Evolutionary conservation across 2,329 filamentous ascomycete species (phyloP), one percentile per base, ranked within the genome.

Genomic region (Periconia sp.): DNA sequence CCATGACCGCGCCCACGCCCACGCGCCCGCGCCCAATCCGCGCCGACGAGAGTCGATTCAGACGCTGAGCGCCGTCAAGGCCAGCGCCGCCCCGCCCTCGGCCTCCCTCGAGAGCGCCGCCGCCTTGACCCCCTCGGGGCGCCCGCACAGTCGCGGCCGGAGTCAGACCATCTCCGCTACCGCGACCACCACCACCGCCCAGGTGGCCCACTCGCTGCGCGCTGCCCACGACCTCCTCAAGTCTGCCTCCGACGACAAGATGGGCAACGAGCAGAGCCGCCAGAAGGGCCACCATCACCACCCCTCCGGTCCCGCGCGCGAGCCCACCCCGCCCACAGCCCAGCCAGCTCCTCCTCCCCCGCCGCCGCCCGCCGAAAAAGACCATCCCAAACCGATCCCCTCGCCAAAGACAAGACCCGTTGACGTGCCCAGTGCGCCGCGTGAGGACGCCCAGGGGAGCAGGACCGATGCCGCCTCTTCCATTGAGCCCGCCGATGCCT

Each of bases 241-340:
- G 38, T 36, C 54, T 19, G 26, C 46, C 40, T 41, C 55, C 30
- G 43, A 51, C 18, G 58, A 63, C 30, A 65, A 48, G 43, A 71
- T 73, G 70, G 72, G 71, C 49, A 72, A 70, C 54, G 69, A 72
- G 52, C 65, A 71, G 54, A 70, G 66, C 50, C 59, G 55, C 49
- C 59, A 63, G 15, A 68, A 65, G 52, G 45, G 31, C 40, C 51
- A 36, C 19, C 21, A 18, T 17, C 40, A 43, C 47, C 9, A 45
- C 67, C 17, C 15, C 40, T 48, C 43, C 42, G 42, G 30, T 48
- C 48, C 11, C 34, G 19, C 25, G 36, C 40, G 30, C 36, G 22
- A 42, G 23, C 26, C 32, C 23, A 19, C 31, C 35, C 40, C 43
- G 40, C 22, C 35, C 45, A 37, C 23, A 19, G 29, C 35, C 40